Evolutionary conservation across 257 asterid genomes (phyloP), one percentile per base, ranked within the genome.

Genomic region (Jaltomata sinuosa): DNA sequence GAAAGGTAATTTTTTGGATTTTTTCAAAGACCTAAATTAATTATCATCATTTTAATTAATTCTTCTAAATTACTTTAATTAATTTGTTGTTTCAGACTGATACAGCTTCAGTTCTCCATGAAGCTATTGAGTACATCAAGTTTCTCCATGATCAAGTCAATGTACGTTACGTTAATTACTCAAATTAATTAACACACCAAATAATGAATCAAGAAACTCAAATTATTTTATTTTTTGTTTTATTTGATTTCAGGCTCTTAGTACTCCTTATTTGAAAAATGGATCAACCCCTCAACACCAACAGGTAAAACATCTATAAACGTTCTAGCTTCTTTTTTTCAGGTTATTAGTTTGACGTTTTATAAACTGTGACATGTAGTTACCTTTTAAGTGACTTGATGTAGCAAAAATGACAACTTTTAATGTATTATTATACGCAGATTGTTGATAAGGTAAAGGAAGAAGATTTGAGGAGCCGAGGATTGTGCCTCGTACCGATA

Each of bases 51-150:
- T 67, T 68, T 34, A 15, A 18, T 21, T 71, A 65, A 5, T 45
- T n/a, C 18, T 22, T 59, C 53, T 38, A 62, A 62, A 14, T 62
- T n/a, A n/a, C n/a, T 6, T 27, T 62, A 25, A 25, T 32, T 59
- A 62, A 62, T 62, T 62, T 27, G 12, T 32, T 85, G 0, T 53
- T 88, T 54, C 93, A 95, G 99, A 95, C 99, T 64, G 99, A 95
- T 90, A 95, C 98, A 38, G 99, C 98, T n/a, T 95, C 97, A 36
- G 98, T 95, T 83, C 99, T 95, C 57, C 97, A 95, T 50, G 99
- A 95, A 91, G 99, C 98, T 22, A 91, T 94, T 76, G 97, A 92
- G 81, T 94, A 91, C 92, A 94, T 95, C 93, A 94, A 90, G 86
- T 93, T 90, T 65, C 98, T 94, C 87, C 98, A 95, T 62, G 98